Evolutionary conservation across 495 filamentous ascomycete species (phyloP).

Genomic region (Aspergillus avenaceus): DNA sequence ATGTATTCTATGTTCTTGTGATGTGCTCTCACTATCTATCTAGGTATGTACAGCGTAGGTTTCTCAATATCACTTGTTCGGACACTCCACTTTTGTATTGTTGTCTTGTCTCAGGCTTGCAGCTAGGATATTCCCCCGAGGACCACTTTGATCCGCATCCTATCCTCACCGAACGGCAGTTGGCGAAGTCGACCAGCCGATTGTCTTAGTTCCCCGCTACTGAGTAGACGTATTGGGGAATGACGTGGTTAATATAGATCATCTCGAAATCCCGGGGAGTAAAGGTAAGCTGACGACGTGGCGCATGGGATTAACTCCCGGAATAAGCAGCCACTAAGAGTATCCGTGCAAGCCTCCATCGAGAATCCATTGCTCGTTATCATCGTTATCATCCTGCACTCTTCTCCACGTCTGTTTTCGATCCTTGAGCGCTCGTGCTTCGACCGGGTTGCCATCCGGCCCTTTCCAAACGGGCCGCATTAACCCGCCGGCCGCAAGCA

Average conservation of each 20-base stretch:
- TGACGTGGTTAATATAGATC: too few relatives aligned
- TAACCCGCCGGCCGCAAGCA: constrained; percentile 64
- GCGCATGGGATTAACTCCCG: neutral
- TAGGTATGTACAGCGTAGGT: too few relatives aligned
- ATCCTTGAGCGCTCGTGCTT: constrained; percentile 35
- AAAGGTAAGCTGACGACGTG: neutral
- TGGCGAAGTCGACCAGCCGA: too few relatives aligned
- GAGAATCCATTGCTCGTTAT: constrained; percentile 90
- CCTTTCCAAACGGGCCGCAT: constrained; percentile 74
- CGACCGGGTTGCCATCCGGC: constrained; percentile 41
- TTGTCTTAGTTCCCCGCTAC: neutral
- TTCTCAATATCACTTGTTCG: too few relatives aligned
- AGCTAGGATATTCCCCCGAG: neutral
- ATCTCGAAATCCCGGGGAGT: too few relatives aligned
- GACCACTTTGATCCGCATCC: neutral
- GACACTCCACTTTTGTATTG: too few relatives aligned
- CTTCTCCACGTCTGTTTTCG: constrained; percentile 68
- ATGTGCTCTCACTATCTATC: too few relatives aligned
- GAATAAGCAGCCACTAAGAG: neutral
- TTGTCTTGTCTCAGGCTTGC: neutral
- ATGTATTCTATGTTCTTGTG: too few relatives aligned
- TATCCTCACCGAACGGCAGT: too few relatives aligned
- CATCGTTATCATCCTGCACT: constrained; percentile 85
- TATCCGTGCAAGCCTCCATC: constrained; percentile 74
- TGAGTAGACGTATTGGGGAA: too few relatives aligned